Base-by-base conservation (phyloP, 805 yeast genomes). In the Kodamaea nitidulidarum region DNA sequence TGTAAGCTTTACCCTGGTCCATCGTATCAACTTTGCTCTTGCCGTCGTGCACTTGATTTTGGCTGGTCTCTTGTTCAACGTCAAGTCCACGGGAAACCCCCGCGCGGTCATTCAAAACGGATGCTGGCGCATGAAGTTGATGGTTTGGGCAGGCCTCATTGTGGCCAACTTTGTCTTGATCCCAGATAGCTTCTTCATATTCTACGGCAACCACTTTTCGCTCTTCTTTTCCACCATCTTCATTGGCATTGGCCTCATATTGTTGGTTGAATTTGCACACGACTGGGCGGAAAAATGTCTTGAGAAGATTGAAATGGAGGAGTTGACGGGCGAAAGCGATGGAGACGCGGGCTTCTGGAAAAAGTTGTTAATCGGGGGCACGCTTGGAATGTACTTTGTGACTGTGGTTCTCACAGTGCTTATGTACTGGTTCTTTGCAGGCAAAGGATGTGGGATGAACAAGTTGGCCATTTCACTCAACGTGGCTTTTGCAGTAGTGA, bases 231-330 rank as follows among this genome's bases (percentile, higher is more conserved):
- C 96, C 32, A 84, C 91, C 2, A 55, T 88, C 4, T 93, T 93
- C 63, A 76, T 91, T 26, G 80, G 93, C 11, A 86, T 93, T 44
- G 98, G 98, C 1, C 73, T 93, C 42, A 84, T 95, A 10, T 69
- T 93, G 36, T 67, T 93, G 35, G 97, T 93, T 22, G 98, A 93
- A 61, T 93, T 88, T 71, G 98, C 98, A 3, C 98, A 93, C 61
- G 91, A 91, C 50, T 93, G 97, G 96, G 97, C 98, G 0, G 99
- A 93, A 53, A 85, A 84, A 6, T 93, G 98, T 60, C 73, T 93
- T 39, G 88, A 83, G 48, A 85, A 88, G 51, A 87, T 93, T 30
- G 98, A 93, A 56, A 80, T 81, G 51, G 91, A 84, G 42, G 79
- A 71, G 43, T 48, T 67, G 28, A 64, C 72, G 3, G 79, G 74